Evolutionary conservation across 1,139 yeast genomes (phyloP).

Genomic region (Nakaseomyces delphensis): DNA sequence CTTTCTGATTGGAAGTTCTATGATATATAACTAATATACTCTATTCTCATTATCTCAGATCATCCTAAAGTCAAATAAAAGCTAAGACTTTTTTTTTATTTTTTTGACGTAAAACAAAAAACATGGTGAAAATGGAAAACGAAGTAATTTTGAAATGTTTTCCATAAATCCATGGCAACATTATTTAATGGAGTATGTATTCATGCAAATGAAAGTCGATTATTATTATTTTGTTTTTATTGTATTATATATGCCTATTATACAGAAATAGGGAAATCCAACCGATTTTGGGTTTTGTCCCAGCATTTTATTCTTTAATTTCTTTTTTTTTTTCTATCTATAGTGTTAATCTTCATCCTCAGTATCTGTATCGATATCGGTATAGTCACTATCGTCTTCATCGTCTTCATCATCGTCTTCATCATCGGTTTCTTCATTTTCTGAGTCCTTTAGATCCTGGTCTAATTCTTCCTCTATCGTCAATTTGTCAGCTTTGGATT

Average conservation of each 20-base stretch:
- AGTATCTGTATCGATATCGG: constrained; percentile 39
- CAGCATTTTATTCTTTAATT: background rate
- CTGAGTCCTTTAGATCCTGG: constrained; percentile 11
- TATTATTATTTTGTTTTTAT: background rate
- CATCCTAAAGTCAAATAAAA: too few species aligned
- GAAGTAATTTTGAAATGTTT: too few species aligned
- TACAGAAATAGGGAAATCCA: background rate
- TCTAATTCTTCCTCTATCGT: constrained; percentile 30
- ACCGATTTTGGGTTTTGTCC: background rate
- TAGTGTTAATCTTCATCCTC: constrained; percentile 29
- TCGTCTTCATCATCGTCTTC: constrained; percentile 40
- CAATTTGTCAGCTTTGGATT: constrained; percentile 22
- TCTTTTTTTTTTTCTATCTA: background rate
- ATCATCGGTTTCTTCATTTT: constrained; percentile 25
- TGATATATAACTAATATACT: too few species aligned
- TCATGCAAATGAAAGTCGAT: too few species aligned
- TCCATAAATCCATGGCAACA: too few species aligned
- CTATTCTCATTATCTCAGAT: too few species aligned
- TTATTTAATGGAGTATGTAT: too few species aligned
- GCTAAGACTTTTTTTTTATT: too few species aligned
- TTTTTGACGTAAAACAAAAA: too few species aligned
- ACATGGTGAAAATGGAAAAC: too few species aligned
- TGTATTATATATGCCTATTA: background rate
- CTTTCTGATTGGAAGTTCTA: too few species aligned
- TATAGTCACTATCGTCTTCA: constrained; percentile 37